Conservation (phyloP, 2,329 filamentous ascomycete species). For the Alternaria novae-zelandiae region DNA sequence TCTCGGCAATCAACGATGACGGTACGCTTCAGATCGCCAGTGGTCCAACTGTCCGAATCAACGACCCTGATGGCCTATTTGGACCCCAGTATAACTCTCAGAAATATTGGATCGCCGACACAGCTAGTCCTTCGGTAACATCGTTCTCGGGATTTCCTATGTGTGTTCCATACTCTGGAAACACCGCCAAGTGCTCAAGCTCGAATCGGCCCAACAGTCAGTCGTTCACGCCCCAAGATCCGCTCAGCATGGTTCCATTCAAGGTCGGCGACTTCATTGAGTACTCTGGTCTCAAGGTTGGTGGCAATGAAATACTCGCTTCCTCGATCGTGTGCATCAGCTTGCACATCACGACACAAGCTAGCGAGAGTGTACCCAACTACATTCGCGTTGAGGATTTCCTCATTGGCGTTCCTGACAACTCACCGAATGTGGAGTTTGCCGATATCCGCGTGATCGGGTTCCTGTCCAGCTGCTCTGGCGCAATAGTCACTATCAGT, state of each 20-base stretch:
- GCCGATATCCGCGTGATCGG: conserved; percentile 47
- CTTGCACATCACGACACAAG: conserved; percentile 48
- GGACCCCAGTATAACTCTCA: conserved; percentile 23
- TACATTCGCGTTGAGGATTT: conserved; percentile 54
- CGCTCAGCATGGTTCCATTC: conserved; percentile 51
- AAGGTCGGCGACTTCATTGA: conserved; percentile 51
- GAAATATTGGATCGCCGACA: conserved; percentile 57
- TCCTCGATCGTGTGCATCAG: conserved; percentile 49
- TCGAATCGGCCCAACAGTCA: conserved; percentile 46
- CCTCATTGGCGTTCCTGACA: conserved; percentile 50
- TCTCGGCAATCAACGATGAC: conserved; percentile 43
- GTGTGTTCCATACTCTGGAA: conserved; percentile 56
- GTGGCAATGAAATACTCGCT: conserved; percentile 42
- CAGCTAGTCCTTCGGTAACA: conserved; percentile 56
- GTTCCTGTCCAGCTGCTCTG: conserved; percentile 47
- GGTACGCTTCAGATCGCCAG: conserved; percentile 48
- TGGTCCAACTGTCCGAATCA: conserved; percentile 50
- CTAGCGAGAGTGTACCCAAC: conserved; percentile 36
- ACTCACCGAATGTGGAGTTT: conserved; percentile 43
- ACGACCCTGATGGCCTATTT: conserved; percentile 56
- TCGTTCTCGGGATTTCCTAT: conserved; percentile 61
- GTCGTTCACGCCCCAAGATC: conserved; percentile 43
- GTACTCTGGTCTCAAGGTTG: conserved; percentile 45
- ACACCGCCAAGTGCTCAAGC: conserved; percentile 45
- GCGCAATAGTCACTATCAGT: conserved; percentile 43